phyloP scores from a whole-genome alignment of 306 rosid genomes.

The Prunus fruticosa region DNA sequence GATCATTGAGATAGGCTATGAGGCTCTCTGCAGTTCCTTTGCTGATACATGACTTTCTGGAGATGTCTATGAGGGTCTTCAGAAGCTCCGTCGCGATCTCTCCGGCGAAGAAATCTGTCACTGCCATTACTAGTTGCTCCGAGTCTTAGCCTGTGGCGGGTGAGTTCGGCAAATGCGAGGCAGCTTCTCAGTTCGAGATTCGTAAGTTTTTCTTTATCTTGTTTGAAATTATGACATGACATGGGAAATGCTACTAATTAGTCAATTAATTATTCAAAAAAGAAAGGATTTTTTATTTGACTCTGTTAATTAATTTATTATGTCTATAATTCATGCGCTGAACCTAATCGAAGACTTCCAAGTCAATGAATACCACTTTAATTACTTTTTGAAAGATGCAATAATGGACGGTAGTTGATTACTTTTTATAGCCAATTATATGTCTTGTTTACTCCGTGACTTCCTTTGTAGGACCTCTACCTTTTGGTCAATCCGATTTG shows the following conservation, averaged over 20 bases:
- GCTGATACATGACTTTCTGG: conserved; percentile 56
- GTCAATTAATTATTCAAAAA: background rate
- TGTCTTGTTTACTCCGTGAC: too few relatives aligned
- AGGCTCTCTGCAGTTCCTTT: conserved; percentile 60
- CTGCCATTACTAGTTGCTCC: conserved; percentile 34
- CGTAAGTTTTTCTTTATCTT: background rate
- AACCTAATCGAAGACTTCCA: too few relatives aligned
- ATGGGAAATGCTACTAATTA: too few relatives aligned
- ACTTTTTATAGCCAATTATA: too few relatives aligned
- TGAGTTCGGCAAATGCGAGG: background rate
- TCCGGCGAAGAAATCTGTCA: conserved; percentile 77
- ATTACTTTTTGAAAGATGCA: too few relatives aligned
- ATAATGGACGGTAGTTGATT: too few relatives aligned
- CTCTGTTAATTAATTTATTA: too few relatives aligned
- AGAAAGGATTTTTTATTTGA: background rate
- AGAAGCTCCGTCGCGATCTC: conserved; percentile 81
- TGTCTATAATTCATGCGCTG: too few relatives aligned
- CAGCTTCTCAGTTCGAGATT: background rate
- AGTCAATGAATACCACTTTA: too few relatives aligned
- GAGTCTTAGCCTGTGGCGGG: background rate
- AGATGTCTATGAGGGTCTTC: conserved; percentile 37
- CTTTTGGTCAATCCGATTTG: too few relatives aligned
- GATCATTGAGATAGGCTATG: conserved; percentile 17
- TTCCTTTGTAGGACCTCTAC: too few relatives aligned
- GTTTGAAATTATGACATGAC: background rate